These are phyloP conservation scores for Venturia pyrina DNA, from an alignment of 2,329 filamentous ascomycete species.

Conservation along the genomic window DNA sequence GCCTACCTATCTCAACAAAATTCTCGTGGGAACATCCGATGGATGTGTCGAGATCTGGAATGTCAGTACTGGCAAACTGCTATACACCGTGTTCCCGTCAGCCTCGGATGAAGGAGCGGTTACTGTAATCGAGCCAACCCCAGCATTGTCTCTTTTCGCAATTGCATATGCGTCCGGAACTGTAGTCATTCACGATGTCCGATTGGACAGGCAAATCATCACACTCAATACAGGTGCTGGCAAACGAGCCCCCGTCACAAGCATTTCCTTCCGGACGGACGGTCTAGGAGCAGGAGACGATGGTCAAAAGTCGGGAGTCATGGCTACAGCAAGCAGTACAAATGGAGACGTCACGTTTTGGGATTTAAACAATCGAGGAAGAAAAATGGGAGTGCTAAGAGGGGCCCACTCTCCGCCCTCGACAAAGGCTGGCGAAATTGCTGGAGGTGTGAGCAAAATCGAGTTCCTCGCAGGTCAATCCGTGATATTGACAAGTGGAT, in stretches of 20 bases:
- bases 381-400: constrained; percentile 75
- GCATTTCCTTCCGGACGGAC: constrained; percentile 85
- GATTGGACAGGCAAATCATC: constrained; percentile 64
- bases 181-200: constrained; percentile 71
- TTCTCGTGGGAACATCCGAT: constrained; percentile 79
- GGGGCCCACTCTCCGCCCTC: constrained; percentile 77
- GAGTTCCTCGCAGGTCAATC: constrained; percentile 87
- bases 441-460: constrained; percentile 73
- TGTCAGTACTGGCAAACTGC: constrained; percentile 76
- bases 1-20: constrained; percentile 93
- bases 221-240: constrained; percentile 56
- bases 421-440: constrained; percentile 38
- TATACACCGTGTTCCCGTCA: constrained; percentile 80
- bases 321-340: constrained; percentile 74
- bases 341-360: constrained; percentile 90
- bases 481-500: constrained; percentile 78
- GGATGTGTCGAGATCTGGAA: constrained; percentile 97
- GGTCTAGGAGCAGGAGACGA: constrained; percentile 80
- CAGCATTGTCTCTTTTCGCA: constrained; percentile 74
- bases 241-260: constrained; percentile 56
- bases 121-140: constrained; percentile 76
- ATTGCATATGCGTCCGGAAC: constrained; percentile 77
- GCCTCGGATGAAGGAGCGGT: constrained; percentile 64
- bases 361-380: constrained; percentile 85
- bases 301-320: constrained; percentile 72